Evolutionary conservation across 495 filamentous ascomycete species (phyloP).

Genomic region (Hypoxylon lienhwacheense): DNA sequence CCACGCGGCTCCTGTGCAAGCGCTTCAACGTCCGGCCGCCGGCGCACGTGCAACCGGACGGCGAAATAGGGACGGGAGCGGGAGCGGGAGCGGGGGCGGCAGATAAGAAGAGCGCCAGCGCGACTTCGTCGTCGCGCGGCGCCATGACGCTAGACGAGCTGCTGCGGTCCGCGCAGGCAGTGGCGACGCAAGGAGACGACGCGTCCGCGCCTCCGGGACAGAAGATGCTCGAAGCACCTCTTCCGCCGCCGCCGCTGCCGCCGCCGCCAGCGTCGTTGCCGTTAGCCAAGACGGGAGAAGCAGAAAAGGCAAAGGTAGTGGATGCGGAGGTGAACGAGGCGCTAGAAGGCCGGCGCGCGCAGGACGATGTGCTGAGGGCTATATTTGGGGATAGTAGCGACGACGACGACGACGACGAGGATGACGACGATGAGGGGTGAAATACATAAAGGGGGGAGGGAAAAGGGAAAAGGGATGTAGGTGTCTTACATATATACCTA

Average conservation of each 20-base stretch:
- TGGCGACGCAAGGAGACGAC: background rate
- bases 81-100: slow-evolving; percentile 20
- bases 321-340: slow-evolving; percentile 85
- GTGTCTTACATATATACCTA: too few relatives aligned
- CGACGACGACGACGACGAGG: slow-evolving; percentile 60
- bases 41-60: slow-evolving; percentile 65
- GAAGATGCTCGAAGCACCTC: slow-evolving; percentile 14
- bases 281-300: slow-evolving; percentile 15
- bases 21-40: slow-evolving; percentile 84
- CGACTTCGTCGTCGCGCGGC: slow-evolving; percentile 38
- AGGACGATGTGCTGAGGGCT: slow-evolving; percentile 88
- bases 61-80: slow-evolving; percentile 38
- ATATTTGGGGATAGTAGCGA: slow-evolving; percentile 92
- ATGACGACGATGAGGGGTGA: too few relatives aligned
- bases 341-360: slow-evolving; percentile 75
- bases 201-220: background rate
- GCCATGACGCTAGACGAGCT: slow-evolving; percentile 57
- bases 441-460: too few relatives aligned
- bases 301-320: too few relatives aligned
- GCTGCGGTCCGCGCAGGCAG: slow-evolving; percentile 47
- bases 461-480: too few relatives aligned
- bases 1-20: slow-evolving; percentile 85
- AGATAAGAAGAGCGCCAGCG: slow-evolving; percentile 20
- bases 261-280: too few relatives aligned
- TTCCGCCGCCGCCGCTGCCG: too few relatives aligned